phyloP scores from a whole-genome alignment of 306 rosid species.

The Cucumis sativus region Cucumber_9930_V3 NC_026655.2:21487001-21487500 shows the following conservation, averaged over 20 bases:
- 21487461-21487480: constrained; percentile 51
- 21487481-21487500: constrained; percentile 24
- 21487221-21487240: not conserved
- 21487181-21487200: too few relatives aligned
- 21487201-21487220: not conserved
- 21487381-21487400: constrained; percentile 56
- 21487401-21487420: constrained; percentile 44
- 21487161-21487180: not conserved
- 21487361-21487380: constrained; percentile 55
- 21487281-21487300: constrained; percentile 59
- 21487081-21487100: constrained; percentile 40
- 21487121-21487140: not conserved
- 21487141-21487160: not conserved
- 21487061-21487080: constrained; percentile 40
- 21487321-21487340: constrained; percentile 58
- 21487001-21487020: constrained; percentile 16
- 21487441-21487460: constrained; percentile 26
- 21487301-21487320: constrained; percentile 31
- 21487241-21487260: not conserved
- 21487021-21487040: constrained; percentile 53
- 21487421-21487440: constrained; percentile 39
- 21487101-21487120: not conserved
- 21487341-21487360: constrained; percentile 60
- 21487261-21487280: constrained; percentile 6
- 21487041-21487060: constrained; percentile 57